Evolutionary conservation across 2,329 filamentous ascomycete species (phyloP).

Genomic region (Venturia asperata): DNA sequence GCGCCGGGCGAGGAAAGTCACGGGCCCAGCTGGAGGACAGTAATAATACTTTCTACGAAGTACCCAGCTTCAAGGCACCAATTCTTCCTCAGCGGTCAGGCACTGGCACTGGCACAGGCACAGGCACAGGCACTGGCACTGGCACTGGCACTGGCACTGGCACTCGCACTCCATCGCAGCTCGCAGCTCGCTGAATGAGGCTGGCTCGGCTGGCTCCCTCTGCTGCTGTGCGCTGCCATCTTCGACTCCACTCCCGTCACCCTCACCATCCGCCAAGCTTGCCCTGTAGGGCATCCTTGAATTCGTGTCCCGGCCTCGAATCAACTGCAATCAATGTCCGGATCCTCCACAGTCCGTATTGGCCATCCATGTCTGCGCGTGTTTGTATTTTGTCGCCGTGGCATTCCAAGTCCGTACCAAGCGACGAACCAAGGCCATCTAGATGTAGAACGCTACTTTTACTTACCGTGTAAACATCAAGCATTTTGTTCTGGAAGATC

Average conservation of each 20-base stretch:
- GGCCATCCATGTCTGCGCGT: neutral
- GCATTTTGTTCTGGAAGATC: neutral
- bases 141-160: too few relatives aligned
- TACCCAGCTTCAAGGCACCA: too few relatives aligned
- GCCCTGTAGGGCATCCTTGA: slow-evolving; percentile 9
- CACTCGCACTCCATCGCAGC: too few relatives aligned
- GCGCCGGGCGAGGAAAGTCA: neutral
- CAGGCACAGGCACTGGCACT: too few relatives aligned
- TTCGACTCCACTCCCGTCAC: neutral
- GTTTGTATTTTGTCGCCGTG: neutral
- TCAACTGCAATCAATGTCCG: neutral
- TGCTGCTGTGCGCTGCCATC: neutral
- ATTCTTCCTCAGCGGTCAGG: neutral
- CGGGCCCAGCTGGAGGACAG: neutral
- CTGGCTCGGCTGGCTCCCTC: neutral
- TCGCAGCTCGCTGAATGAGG: neutral
- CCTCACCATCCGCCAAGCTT: neutral
- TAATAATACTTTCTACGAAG: too few relatives aligned
- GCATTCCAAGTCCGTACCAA: neutral
- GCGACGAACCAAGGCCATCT: neutral
- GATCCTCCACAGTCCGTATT: neutral
- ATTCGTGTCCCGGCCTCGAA: neutral
- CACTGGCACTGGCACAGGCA: too few relatives aligned
- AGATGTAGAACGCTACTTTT: neutral
- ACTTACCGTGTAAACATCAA: neutral